Evolutionary conservation across 2,329 filamentous ascomycete species (phyloP), one percentile per base, ranked within the genome.

Genomic region (Arthroderma sp.): DNA sequence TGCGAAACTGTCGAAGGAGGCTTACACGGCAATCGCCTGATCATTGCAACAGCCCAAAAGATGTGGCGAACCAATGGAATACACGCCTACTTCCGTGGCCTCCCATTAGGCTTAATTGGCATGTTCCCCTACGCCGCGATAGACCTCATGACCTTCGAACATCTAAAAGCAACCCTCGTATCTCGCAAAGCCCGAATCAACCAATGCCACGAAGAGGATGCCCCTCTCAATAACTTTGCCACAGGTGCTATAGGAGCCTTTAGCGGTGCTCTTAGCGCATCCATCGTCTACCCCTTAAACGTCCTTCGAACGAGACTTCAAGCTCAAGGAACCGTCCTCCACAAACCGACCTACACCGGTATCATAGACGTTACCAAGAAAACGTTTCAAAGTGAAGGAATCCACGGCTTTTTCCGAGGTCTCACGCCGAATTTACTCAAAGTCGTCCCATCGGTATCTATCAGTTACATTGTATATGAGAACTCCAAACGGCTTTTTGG

Each of bases 61-160:
- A 94, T 98, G 82, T 86, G 81, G 71, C 74, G 73, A 36, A 76
- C 80, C 47, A 83, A 85, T 47, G 85, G 85, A 22, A 53, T 88
- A 29, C 71, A 76, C 30, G 74, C 84, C 5, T 89, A 87, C 50
- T 98, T 96, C 63, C 85, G 89, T 44, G 91, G 91, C 36, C 74
- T 98, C 31, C 88, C 87, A 0, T 91, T 96, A 77, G 91, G 91
- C 10, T 73, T 98, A 3, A 68, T 95, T 42, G 91, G 91, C 60
- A 95, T 96, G 80, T 98, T 98, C 57, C 91, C 91, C 0, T 98
- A 96, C 62, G 89, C 87, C 36, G 91, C 91, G 41, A 93, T 98
- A 58, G 91, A 98, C 60, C 81, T 98, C 57, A 86, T 85, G 52
- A 94, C 86, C 0, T 98, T 96, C 58, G 91, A 98, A 65, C 79